Percentiles rank a stretch among this genome's conserved stretches.
Evolutionary conservation across 805 yeast genomes (phyloP).

Genomic region (Candida mattraensis): DNA sequence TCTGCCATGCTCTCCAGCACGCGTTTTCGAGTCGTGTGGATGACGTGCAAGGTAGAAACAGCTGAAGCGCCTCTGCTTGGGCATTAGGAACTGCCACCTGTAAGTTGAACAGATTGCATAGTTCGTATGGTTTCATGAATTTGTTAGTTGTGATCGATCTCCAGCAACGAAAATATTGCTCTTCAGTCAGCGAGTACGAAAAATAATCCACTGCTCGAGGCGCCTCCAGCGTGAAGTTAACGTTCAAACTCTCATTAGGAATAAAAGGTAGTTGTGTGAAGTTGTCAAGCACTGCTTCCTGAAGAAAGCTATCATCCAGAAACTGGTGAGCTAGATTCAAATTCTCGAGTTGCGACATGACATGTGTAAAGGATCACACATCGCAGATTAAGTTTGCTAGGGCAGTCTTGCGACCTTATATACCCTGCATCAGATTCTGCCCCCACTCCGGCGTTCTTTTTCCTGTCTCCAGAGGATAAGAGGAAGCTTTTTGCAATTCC

Average conservation of each 20-base stretch:
- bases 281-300: conserved; percentile 18
- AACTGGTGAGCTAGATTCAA: conserved; percentile 30
- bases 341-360: too few relatives aligned
- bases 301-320: conserved; percentile 32
- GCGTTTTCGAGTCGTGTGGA: conserved; percentile 68
- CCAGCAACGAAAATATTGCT: conserved; percentile 42
- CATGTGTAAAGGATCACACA: too few relatives aligned
- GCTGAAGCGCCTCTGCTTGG: conserved; percentile 34
- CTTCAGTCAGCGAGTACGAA: conserved; percentile 35
- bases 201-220: conserved; percentile 42
- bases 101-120: conserved; percentile 28
- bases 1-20: conserved; percentile 95
- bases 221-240: conserved; percentile 14
- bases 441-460: too few relatives aligned
- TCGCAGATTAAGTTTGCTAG: too few relatives aligned
- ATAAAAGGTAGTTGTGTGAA: conserved; percentile 29
- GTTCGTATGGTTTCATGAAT: conserved; percentile 35
- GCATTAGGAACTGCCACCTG: conserved; percentile 22
- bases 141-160: conserved; percentile 37
- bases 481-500: too few relatives aligned
- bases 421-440: too few relatives aligned
- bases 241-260: conserved; percentile 15
- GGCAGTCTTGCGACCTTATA: too few relatives aligned
- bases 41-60: conserved; percentile 36
- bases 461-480: too few relatives aligned